Conservation (phyloP, 805 yeast species). For the Candida tammaniensis region DNA sequence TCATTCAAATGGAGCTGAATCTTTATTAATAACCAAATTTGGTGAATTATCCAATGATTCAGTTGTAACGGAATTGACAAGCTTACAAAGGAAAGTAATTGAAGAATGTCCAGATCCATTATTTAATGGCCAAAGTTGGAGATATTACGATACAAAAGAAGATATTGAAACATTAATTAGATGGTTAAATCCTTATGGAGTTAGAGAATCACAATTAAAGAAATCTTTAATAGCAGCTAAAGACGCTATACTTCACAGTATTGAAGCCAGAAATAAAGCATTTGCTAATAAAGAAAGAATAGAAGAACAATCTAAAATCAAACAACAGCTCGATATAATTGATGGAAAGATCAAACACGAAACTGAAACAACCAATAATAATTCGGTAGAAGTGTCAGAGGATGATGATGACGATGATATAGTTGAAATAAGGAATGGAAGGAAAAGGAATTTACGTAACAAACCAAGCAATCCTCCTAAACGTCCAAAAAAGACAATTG, state of each 20-base stretch:
- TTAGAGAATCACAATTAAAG: constrained; percentile 61
- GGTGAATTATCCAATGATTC: constrained; percentile 16
- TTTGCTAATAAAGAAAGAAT: constrained; percentile 15
- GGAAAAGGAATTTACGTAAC: constrained; percentile 31
- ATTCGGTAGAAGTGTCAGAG: constrained; percentile 13
- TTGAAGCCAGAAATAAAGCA: constrained; percentile 57
- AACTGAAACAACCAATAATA: constrained; percentile 13
- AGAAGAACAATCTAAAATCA: constrained; percentile 38
- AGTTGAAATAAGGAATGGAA: constrained; percentile 18
- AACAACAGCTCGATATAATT: constrained; percentile 37
- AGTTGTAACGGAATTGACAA: constrained; percentile 17
- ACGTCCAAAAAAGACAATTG: constrained; percentile 31
- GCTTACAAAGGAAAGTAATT: constrained; percentile 56
- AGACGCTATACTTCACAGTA: constrained; percentile 52
- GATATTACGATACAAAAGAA: constrained; percentile 59
- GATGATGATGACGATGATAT: constrained; percentile 35
- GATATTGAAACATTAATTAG: constrained; percentile 52
- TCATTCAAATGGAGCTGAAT: constrained; percentile 2
- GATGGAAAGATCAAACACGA: too few relatives aligned
- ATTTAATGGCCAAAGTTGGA: constrained; percentile 59
- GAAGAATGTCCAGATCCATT: constrained; percentile 66
- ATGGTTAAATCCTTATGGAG: constrained; percentile 79
- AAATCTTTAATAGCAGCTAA: constrained; percentile 57
- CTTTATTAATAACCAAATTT: constrained; percentile 14
- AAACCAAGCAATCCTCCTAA: constrained; percentile 25